phyloP scores from a whole-genome alignment of 2,329 filamentous ascomycete species.

The Alternaria brassicae region DNA sequence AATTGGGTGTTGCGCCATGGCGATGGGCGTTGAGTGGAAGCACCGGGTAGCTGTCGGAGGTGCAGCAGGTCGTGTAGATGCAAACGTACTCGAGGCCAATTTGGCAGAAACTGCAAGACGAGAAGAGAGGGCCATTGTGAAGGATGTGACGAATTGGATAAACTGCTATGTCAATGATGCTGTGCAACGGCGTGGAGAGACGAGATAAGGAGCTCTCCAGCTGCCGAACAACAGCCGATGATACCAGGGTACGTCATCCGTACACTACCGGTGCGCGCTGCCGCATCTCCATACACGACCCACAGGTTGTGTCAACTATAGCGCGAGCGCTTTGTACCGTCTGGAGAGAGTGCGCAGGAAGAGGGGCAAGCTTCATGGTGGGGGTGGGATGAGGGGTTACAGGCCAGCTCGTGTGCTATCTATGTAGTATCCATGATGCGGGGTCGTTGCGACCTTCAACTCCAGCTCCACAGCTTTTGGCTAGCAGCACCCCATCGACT shows the following conservation, averaged over 20 bases:
- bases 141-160: conserved; percentile 20
- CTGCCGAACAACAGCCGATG: conserved; percentile 26
- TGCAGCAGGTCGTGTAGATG: conserved; percentile 32
- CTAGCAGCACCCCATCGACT: conserved; percentile 4
- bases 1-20: conserved; percentile 50
- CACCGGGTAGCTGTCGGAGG: conserved; percentile 31
- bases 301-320: background rate
- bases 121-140: conserved; percentile 35
- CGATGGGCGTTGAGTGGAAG: conserved; percentile 36
- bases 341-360: background rate
- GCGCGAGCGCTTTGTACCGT: background rate
- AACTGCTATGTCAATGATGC: conserved; percentile 8
- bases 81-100: conserved; percentile 42
- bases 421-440: too few relatives aligned
- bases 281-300: conserved; percentile 7
- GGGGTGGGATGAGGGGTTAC: conserved; percentile 1
- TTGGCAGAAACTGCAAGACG: conserved; percentile 42
- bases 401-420: conserved; percentile 10
- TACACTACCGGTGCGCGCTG: conserved; percentile 6
- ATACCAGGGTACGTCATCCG: conserved; percentile 22
- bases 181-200: conserved; percentile 22
- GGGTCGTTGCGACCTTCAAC: conserved; percentile 17
- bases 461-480: conserved; percentile 12
- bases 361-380: conserved; percentile 1
- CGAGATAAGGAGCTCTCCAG: conserved; percentile 25